A percentile compares a stretch with the other conserved stretches of the same genome.
Conservation (phyloP, 371 early-diverging fungal genomes). For the Lichtheimia ramosa region DNA sequence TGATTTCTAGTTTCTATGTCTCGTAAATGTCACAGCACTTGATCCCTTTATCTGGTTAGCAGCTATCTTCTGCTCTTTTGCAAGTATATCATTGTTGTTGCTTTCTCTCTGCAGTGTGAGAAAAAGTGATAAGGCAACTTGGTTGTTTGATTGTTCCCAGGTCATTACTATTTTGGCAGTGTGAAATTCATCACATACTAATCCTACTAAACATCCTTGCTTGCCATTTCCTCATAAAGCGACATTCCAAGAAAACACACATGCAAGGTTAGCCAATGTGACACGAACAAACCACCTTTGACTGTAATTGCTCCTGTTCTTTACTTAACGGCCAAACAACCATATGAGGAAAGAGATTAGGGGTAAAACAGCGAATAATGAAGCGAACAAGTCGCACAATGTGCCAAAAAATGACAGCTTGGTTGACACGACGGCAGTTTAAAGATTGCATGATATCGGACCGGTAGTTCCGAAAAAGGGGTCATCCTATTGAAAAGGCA, state of each 20-base stretch:
- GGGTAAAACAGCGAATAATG: too few species aligned
- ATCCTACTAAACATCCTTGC: not conserved
- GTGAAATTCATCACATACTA: not conserved
- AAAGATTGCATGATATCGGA: not conserved
- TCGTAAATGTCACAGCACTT: too few species aligned
- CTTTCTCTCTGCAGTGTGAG: not conserved
- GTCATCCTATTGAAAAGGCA: not conserved
- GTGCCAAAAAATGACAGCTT: constrained; percentile 2
- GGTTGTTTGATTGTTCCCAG: not conserved
- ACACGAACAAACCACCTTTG: constrained; percentile 2
- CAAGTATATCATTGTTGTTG: not conserved
- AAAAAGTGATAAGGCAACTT: not conserved
- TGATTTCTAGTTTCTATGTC: too few species aligned
- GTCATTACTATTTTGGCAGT: not conserved
- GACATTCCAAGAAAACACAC: not conserved
- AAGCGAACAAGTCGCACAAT: not conserved
- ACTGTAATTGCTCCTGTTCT: too few species aligned
- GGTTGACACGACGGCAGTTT: not conserved
- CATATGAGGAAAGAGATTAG: too few species aligned
- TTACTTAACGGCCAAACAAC: too few species aligned
- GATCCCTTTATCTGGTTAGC: too few species aligned
- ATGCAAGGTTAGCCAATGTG: not conserved
- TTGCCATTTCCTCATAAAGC: not conserved
- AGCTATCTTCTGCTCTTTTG: not conserved
- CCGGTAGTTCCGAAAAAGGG: not conserved